Evolutionary conservation across 78 protist species (phyloP).

Genomic region (Creolimax fragrantissima): DNA sequence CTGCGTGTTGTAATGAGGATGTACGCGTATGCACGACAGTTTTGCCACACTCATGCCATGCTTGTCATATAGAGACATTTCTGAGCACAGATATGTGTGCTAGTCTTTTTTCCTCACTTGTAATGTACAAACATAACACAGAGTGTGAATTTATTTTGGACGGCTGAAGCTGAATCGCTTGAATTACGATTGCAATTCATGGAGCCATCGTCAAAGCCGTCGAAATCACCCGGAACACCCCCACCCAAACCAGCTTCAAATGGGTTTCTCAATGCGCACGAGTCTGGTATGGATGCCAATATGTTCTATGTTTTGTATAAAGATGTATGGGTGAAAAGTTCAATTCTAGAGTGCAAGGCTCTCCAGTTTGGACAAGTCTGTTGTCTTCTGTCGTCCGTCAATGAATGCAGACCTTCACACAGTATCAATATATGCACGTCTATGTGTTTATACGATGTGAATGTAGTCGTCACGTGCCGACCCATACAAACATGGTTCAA

Average conservation of each 20-base stretch:
- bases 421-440: background rate
- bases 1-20: too few species aligned
- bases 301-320: too few species aligned
- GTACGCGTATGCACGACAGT: too few species aligned
- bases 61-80: too few species aligned
- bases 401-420: background rate
- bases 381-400: background rate
- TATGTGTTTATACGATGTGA: background rate
- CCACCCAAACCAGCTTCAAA: background rate
- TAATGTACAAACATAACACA: too few species aligned
- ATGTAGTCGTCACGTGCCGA: background rate
- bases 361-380: too few species aligned
- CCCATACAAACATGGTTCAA: background rate
- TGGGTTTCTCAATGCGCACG: background rate
- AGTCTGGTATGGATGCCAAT: background rate
- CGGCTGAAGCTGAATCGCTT: background rate
- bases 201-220: background rate
- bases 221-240: background rate
- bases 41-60: too few species aligned
- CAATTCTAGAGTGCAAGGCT: too few species aligned
- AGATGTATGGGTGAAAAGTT: too few species aligned
- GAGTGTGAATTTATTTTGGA: background rate
- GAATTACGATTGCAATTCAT: background rate
- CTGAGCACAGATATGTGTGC: too few species aligned
- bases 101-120: too few species aligned